Base-by-base conservation (phyloP, 495 filamentous ascomycete genomes). In the Bryoglossum gracile region DNA sequence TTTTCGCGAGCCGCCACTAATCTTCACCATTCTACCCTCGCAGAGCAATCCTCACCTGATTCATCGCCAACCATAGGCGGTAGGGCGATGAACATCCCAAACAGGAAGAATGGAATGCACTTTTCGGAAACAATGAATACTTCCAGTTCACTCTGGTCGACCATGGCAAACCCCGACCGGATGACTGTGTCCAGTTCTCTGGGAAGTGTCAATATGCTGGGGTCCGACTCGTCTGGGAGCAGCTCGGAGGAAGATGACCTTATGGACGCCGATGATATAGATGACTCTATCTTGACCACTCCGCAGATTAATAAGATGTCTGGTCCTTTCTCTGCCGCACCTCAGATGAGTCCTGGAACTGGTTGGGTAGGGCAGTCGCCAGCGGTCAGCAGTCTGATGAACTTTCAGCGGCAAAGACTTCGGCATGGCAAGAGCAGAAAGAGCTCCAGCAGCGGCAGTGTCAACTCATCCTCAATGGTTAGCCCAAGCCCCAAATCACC, bases 1-100 rank as follows among this genome's bases (percentile, higher is more conserved):
- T 95, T 92, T 65, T 87, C 89, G n/a, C 77, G 90, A 54, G 89
- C 88, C 36, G 91, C 89, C 48, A 97, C 92, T 3, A 94, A 89
- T 55, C 75, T 98, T 9, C 92, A 98, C 68, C 94, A 97, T 65
- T 96, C 92, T 18, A 97, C 85, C 2, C 74, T 96, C 6, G 89
- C 89, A 35, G 83, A 86, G 46, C 83, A 89, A 56, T 83, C 86
- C 0, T 92, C 87, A n/a, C 92, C 94, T 10, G 90, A 95, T 61
- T 94, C 89, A 3, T 95, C 89, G 0, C 94, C 94, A 0, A 89
- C 80, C n/a, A 82, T 94, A 34, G 74, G 75, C 34, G 84, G 85
- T 23, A 77, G 86, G 19, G 84, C 82, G 6, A 82, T 95, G 73
- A 82, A 77, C 52, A 91, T 94, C 32, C 89, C 88, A 5, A 58